A percentile compares a stretch with the other conserved stretches of the same genome.
Conservation (phyloP, 106 monocot species). For the Allium sativum region DNA sequence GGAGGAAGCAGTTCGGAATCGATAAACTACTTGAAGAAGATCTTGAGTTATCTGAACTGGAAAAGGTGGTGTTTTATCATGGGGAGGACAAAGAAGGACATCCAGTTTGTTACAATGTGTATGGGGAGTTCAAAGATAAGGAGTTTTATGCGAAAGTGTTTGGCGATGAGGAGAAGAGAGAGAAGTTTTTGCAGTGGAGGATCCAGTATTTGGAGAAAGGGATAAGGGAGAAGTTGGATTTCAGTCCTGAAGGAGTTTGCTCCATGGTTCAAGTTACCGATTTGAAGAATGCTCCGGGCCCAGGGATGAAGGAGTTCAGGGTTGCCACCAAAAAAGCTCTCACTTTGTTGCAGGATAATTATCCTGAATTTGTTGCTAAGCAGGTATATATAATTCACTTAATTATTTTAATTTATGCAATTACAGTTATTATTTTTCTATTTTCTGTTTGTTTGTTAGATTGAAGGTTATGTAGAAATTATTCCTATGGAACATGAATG, state of each 20-base stretch:
- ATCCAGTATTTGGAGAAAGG: slow-evolving; percentile 71
- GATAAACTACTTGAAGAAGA: slow-evolving; percentile 48
- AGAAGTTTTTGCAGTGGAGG: slow-evolving; percentile 65
- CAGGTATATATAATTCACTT: slow-evolving; percentile 29
- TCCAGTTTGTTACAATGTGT: slow-evolving; percentile 74
- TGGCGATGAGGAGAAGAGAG: slow-evolving; percentile 58
- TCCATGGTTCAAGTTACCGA: slow-evolving; percentile 72
- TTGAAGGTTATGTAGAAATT: no score
- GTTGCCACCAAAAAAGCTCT: slow-evolving; percentile 53
- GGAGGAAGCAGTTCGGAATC: slow-evolving; percentile 62
- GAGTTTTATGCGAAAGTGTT: slow-evolving; percentile 64
- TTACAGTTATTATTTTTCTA: neutral
- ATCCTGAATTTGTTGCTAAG: slow-evolving; percentile 72
- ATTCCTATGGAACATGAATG: no score
- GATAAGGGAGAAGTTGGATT: slow-evolving; percentile 44
- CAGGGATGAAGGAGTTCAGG: slow-evolving; percentile 46
- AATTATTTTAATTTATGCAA: no score
- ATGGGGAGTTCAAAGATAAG: slow-evolving; percentile 60
- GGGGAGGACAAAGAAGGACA: slow-evolving; percentile 51
- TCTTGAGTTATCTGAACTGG: slow-evolving; percentile 42
- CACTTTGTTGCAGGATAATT: slow-evolving; percentile 52
- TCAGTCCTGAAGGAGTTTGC: slow-evolving; percentile 35
- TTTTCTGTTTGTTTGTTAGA: no score
- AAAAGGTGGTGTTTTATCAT: slow-evolving; percentile 53
- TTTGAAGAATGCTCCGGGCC: slow-evolving; percentile 46